A percentile compares a stretch with the other conserved stretches of the same genome.
These are phyloP conservation scores for Orbilia brochopaga DNA, from an alignment of 2,329 filamentous ascomycete species.

Conservation along the genomic window DNA sequence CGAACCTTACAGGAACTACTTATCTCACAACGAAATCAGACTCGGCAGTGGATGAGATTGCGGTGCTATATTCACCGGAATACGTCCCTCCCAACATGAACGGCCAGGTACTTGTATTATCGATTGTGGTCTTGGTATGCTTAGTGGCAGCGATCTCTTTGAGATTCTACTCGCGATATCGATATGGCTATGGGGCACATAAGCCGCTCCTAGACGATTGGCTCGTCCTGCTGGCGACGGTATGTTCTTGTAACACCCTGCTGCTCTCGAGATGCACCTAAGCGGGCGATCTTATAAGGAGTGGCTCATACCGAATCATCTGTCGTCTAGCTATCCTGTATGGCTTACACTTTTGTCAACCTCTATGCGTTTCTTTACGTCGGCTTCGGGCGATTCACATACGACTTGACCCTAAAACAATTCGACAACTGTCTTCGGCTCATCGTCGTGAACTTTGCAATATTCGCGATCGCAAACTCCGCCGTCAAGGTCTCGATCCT, in stretches of 20 bases:
- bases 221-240: conserved; percentile 39
- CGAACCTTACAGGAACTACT: conserved; percentile 19
- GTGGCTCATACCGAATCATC: too few species aligned
- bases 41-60: conserved; percentile 24
- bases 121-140: conserved; percentile 30
- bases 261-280: too few species aligned
- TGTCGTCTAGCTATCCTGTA: conserved; percentile 21
- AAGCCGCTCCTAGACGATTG: conserved; percentile 43
- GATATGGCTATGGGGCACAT: conserved; percentile 21
- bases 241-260: conserved; percentile 8
- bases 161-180: conserved; percentile 39
- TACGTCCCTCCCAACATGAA: conserved; percentile 45
- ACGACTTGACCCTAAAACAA: conserved; percentile 31
- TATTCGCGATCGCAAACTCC: conserved; percentile 39
- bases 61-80: conserved; percentile 25
- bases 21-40: conserved; percentile 1
- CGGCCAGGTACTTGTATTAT: conserved; percentile 15
- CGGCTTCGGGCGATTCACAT: conserved; percentile 40
- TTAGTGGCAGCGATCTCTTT: conserved; percentile 28
- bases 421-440: conserved; percentile 33
- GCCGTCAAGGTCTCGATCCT: conserved; percentile 46
- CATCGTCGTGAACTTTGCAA: conserved; percentile 39
- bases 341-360: conserved; percentile 25
- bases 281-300: too few species aligned
- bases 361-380: conserved; percentile 43